Percentiles rank a stretch among this genome's conserved stretches.
phyloP scores from a whole-genome alignment of 768 basidiomycete genomes.

The Boletus rubescentipes region DNA sequence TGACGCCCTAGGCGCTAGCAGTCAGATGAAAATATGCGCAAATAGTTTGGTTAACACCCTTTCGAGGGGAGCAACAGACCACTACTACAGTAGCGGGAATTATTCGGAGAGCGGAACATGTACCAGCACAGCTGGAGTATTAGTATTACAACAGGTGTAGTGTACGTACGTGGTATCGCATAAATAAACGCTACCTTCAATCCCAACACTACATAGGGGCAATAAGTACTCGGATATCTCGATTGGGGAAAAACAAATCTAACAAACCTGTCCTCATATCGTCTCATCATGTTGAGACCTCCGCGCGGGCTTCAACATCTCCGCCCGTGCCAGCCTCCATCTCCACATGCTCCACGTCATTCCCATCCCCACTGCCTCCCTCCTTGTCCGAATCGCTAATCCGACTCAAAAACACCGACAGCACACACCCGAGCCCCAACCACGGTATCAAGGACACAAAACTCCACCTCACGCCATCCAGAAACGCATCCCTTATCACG shows the following conservation, averaged over 20 bases:
- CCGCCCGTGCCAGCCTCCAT: neutral
- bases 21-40: no score
- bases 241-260: neutral
- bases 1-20: no score
- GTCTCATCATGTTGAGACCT: neutral
- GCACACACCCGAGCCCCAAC: slow-evolving; percentile 36
- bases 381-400: slow-evolving; percentile 32
- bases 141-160: neutral
- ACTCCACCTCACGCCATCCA: slow-evolving; percentile 39
- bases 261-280: no score
- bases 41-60: no score
- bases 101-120: no score
- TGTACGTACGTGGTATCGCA: neutral
- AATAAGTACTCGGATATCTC: neutral
- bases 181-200: neutral
- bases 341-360: neutral
- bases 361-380: neutral
- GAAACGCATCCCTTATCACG: slow-evolving; percentile 42
- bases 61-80: no score
- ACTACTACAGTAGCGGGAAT: no score
- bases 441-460: slow-evolving; percentile 53
- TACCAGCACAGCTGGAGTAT: neutral
- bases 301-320: neutral
- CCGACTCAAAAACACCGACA: slow-evolving; percentile 39
- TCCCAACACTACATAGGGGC: neutral